Evolutionary conservation across 116 monocot genomes (phyloP).

Genomic region (Papilionanthe hybrid): DNA sequence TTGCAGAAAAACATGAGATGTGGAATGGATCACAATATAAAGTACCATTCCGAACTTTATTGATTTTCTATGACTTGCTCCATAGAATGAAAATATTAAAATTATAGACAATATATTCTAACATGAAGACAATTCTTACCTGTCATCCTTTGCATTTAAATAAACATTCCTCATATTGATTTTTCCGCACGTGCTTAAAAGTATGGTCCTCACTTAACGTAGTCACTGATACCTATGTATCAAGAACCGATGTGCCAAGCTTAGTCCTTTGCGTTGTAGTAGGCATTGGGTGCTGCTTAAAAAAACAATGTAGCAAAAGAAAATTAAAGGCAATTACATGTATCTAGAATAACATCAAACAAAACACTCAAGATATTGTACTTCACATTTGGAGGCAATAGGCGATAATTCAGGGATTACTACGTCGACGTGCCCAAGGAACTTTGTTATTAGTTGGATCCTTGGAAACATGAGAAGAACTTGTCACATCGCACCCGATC

Average conservation of each 20-base stretch:
- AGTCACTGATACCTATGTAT: constrained; percentile 90
- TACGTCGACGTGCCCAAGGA: constrained; percentile 38
- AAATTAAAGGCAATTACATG: background rate
- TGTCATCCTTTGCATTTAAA: constrained; percentile 98
- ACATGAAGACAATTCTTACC: constrained; percentile 23
- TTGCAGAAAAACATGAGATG: background rate
- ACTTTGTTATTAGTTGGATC: constrained; percentile 47
- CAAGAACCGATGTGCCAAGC: constrained; percentile 54
- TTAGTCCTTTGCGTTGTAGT: constrained; percentile 64
- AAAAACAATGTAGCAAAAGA: constrained; percentile 9
- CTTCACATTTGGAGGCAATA: constrained; percentile 73
- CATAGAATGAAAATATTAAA: background rate
- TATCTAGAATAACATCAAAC: background rate
- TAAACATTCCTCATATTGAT: constrained; percentile 88
- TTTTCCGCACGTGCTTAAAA: constrained; percentile 93
- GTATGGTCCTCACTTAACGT: constrained; percentile 91
- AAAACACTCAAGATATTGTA: too few species aligned
- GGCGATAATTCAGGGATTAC: constrained; percentile 86
- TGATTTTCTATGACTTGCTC: background rate
- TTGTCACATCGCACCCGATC: constrained; percentile 68
- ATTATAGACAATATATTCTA: background rate
- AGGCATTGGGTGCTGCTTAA: constrained; percentile 58
- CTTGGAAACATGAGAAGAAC: constrained; percentile 32
- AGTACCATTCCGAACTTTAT: background rate
- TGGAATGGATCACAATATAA: background rate